These are phyloP conservation scores for Patellifolia procumbens DNA, from an alignment of 179 eudicot genomes.

Conservation along the genomic window DNA sequence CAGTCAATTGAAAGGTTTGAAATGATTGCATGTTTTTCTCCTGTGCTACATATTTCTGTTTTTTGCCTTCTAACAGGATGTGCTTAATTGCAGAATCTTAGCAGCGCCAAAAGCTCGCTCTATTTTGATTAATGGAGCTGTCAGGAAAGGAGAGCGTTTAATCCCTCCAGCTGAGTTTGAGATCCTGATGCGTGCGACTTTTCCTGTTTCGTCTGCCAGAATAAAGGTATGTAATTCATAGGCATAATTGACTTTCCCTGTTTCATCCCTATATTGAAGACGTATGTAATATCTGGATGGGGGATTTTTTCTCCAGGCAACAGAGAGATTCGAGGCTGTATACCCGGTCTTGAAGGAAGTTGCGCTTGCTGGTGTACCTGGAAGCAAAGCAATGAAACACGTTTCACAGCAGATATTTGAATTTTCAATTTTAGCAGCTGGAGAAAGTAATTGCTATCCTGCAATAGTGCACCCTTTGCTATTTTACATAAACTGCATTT, in stretches of 20 bases:
- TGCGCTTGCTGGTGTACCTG: constrained; percentile 82
- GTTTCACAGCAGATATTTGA: constrained; percentile 64
- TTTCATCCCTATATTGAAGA: neutral
- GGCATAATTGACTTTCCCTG: neutral
- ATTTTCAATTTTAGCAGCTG: constrained; percentile 62
- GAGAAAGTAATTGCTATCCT: constrained; percentile 57
- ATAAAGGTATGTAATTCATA: constrained; percentile 53
- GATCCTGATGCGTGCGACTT: constrained; percentile 63
- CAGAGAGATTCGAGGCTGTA: constrained; percentile 88
- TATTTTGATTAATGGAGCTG: constrained; percentile 76
- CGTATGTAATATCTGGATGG: neutral
- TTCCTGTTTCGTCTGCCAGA: constrained; percentile 71
- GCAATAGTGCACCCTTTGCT: constrained; percentile 1
- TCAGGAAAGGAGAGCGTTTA: constrained; percentile 81
- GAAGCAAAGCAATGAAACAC: constrained; percentile 96
- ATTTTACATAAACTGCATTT: neutral
- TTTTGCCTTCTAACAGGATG: neutral
- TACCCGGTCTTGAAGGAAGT: constrained; percentile 86
- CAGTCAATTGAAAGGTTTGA: constrained; percentile 83
- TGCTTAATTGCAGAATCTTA: constrained; percentile 51
- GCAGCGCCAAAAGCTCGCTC: constrained; percentile 77
- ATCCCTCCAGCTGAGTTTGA: constrained; percentile 77
- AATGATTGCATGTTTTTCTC: neutral
- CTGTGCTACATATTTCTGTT: neutral
- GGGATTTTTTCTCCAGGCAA: constrained; percentile 50